Evolutionary conservation across 2,329 filamentous ascomycete species (phyloP), one percentile per base, ranked within the genome.

Genomic region (Fusarium denticulatum): DNA sequence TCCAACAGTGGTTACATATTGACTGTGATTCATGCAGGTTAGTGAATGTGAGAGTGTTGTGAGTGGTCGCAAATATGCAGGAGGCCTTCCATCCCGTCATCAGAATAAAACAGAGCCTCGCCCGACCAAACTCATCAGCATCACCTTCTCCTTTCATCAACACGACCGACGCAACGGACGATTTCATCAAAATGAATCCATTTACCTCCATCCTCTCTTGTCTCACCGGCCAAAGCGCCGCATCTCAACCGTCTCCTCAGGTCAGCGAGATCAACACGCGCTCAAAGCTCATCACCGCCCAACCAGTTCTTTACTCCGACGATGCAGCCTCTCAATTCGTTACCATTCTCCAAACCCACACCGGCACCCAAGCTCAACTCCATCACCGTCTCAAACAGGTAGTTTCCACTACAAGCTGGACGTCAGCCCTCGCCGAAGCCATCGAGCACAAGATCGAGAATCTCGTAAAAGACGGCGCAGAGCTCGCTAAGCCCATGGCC

Each of bases 381-480:
- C 67, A 75, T 0, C 9, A 37, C 2, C 63, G 59, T 7, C 57
- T 78, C 1, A 34, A 71, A 14, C 45, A 72, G 18, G 62, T 73
- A 1, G 46, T 71, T 14, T 75, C 71, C 5, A 34, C 53, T 3
- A 60, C 50, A 3, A 64, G 73, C 1, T 79, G 76, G 74, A 76
- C 68, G 1, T 66, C 76, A 22, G 53, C 46, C 50, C 64, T 79
- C 7, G 64, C 71, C 20, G 60, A 74, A 32, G 42, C 56, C 0
- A 74, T 74, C 24, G 67, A 77, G 13, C 40, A 14, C 5, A 72
- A 74, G 13, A 64, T 79, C 8, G 61, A 72, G 40, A 64, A 63
- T 3, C 28, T 76, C 7, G 4, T 77, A 8, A 40, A 72, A 16
- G 50, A 73, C 5, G 69, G 67, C 18, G 64, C 43, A 22, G 34